These are phyloP conservation scores for Isoetes engelmannii DNA, from an alignment of 83 land plant species.

Conservation along the genomic window DNA sequence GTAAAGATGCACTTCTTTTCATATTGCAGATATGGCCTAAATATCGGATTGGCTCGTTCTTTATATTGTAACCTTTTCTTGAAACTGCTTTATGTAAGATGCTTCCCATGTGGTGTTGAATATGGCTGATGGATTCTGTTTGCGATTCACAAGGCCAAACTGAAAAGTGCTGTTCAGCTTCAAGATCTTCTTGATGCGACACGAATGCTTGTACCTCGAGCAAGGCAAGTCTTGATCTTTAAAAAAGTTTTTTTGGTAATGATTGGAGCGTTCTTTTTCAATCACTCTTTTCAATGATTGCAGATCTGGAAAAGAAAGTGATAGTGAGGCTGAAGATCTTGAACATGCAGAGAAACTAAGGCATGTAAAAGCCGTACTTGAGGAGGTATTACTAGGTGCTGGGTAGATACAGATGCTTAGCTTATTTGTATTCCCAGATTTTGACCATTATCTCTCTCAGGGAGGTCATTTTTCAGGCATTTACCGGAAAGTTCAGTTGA, in stretches of 20 bases:
- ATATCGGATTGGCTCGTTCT: neutral
- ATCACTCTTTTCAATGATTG: neutral
- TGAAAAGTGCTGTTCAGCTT: conserved; percentile 97
- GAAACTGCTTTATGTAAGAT: neutral
- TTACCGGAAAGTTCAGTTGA: conserved; percentile 92
- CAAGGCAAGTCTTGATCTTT: conserved; percentile 34
- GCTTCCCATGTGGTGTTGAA: neutral
- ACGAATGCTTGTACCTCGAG: conserved; percentile 83
- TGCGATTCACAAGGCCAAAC: conserved; percentile 61
- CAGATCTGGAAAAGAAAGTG: conserved; percentile 91
- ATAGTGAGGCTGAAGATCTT: conserved; percentile 92
- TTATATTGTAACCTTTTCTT: neutral
- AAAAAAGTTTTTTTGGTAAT: neutral
- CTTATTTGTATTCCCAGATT: conserved; percentile 11
- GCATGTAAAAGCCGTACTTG: conserved; percentile 98
- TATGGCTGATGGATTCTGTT: neutral
- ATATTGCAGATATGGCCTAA: neutral
- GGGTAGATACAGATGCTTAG: neutral
- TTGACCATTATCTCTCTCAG: conserved; percentile 21
- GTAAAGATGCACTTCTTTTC: conserved; percentile 22
- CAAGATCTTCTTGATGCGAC: conserved; percentile 99
- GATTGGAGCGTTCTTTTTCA: neutral
- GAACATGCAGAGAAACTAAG: conserved; percentile 99
- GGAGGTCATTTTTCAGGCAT: conserved; percentile 99
- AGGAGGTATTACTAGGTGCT: conserved; percentile 51